Evolutionary conservation across 2,329 filamentous ascomycete species (phyloP), one percentile per base, ranked within the genome.

Genomic region (Fusarium humuli): DNA sequence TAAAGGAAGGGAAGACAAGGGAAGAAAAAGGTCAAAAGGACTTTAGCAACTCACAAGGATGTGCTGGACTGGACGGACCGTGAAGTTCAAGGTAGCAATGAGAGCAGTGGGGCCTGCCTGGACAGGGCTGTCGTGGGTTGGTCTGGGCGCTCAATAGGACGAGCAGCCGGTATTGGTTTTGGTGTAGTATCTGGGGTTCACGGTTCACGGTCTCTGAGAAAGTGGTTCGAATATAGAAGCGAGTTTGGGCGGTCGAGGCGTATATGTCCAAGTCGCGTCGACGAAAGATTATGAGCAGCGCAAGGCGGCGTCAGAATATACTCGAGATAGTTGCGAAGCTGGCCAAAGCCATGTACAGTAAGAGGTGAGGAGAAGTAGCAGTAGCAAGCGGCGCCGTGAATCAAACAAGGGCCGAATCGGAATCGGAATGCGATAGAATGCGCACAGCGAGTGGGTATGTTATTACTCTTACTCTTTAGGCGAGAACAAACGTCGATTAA

Each of bases 111-210:
- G 68, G 72, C 72, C 56, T 56, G 52, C 58, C 58, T 64, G 71
- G 71, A 72, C 73, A 75, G 70, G 73, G 72, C 71, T 72, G 69
- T 64, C 64, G 71, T 74, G 69, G 70, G 61, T 71, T 73, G 61
- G 46, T 65, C 59, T 56, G 61, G 72, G 65, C 71, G 69, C 67
- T 75, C 69, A 73, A 72, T 70, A 66, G 65, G 67, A 66, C 68
- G 22, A 67, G 65, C 60, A 57, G 54, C 65, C 54, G 52, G 69
- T 67, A 41, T 29, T 53, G 49, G 49, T 53, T 42, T 42, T 53
- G 49, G 49, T 53, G 34, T 42, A 42, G 49, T 53, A 67, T 72
- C 65, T 65, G 67, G 61, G 66, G 67, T 67, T 69, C 56, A 53
- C 49, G 49, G 66, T 68, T 68, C 61, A 69, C 48, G 65, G 61